phyloP scores from a whole-genome alignment of 83 land plant species.

The Picea mariana region DNA sequence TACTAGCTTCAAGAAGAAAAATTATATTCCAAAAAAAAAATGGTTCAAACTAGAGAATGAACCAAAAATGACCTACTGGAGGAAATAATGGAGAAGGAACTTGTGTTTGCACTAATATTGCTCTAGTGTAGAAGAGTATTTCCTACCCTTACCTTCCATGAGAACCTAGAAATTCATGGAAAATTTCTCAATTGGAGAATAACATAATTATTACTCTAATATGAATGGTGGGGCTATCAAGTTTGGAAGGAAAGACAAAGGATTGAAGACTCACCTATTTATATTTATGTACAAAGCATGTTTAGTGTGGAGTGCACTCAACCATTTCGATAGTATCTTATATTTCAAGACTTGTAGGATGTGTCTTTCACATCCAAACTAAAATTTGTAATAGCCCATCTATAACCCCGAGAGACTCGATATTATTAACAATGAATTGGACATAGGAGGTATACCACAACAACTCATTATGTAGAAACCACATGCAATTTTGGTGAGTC shows the following conservation, averaged over 20 bases:
- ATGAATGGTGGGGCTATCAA: constrained; percentile 12
- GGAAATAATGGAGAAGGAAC: constrained; percentile 64
- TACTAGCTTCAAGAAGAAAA: no score
- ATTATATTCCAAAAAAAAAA: no score
- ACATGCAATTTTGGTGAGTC: not conserved
- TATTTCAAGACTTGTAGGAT: no score
- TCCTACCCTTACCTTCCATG: constrained; percentile 32
- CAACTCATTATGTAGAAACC: constrained; percentile 57
- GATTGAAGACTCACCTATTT: not conserved
- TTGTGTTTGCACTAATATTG: constrained; percentile 57
- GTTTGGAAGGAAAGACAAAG: not conserved
- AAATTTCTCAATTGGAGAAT: no score
- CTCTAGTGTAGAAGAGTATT: constrained; percentile 29
- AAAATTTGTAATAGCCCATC: constrained; percentile 73
- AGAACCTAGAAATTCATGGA: constrained; percentile 31
- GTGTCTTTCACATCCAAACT: constrained; percentile 86
- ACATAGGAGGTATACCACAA: constrained; percentile 83
- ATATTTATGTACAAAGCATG: not conserved
- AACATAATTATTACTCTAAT: no score
- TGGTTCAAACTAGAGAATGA: not conserved
- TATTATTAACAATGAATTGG: constrained; percentile 53
- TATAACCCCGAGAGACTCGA: constrained; percentile 53
- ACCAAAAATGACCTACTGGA: constrained; percentile 38
- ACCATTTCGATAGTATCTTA: not conserved
- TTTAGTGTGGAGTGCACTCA: not conserved